A percentile compares a stretch with the other conserved stretches of the same genome.
phyloP scores from a whole-genome alignment of 108 stramenopile genomes.

The Cyclotella atomus region DNA sequence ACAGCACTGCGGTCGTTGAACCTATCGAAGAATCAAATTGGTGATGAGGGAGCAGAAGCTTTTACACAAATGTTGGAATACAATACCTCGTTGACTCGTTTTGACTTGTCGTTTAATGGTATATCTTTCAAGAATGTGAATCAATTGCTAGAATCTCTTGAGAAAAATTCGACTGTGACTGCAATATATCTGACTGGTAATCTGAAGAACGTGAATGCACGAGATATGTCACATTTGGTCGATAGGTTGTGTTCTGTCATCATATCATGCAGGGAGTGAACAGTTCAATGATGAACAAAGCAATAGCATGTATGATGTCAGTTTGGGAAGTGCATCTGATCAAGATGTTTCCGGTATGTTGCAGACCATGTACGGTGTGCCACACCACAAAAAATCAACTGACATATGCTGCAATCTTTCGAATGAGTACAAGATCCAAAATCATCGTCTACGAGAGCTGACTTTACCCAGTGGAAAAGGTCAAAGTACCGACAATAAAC shows the following conservation, averaged over 20 bases:
- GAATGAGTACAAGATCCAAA: not conserved
- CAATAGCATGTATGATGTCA: not conserved
- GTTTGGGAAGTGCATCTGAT: not conserved
- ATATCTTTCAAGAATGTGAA: not conserved
- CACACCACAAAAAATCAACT: not conserved
- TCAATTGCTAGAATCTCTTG: not conserved
- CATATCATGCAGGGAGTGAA: too few relatives aligned
- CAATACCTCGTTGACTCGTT: slow-evolving; percentile 13
- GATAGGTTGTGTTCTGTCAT: not conserved
- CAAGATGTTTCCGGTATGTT: not conserved
- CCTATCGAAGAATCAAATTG: slow-evolving; percentile 20
- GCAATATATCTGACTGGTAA: slow-evolving; percentile 1
- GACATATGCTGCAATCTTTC: not conserved
- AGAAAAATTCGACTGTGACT: not conserved
- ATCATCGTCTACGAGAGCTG: slow-evolving; percentile 17
- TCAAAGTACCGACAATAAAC: not conserved
- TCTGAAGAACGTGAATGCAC: not conserved
- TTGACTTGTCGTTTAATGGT: slow-evolving; percentile 15
- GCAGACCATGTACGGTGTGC: slow-evolving; percentile 7
- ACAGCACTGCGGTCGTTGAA: slow-evolving; percentile 20
- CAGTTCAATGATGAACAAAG: not conserved
- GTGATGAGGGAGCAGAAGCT: slow-evolving; percentile 13
- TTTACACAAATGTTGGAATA: slow-evolving; percentile 6
- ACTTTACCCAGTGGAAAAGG: slow-evolving; percentile 9
- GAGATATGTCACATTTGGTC: not conserved